A percentile compares a stretch with the other conserved stretches of the same genome.
Conservation (phyloP, 176 grass and related monocot genomes). For the Oryza meyeriana region DNA sequence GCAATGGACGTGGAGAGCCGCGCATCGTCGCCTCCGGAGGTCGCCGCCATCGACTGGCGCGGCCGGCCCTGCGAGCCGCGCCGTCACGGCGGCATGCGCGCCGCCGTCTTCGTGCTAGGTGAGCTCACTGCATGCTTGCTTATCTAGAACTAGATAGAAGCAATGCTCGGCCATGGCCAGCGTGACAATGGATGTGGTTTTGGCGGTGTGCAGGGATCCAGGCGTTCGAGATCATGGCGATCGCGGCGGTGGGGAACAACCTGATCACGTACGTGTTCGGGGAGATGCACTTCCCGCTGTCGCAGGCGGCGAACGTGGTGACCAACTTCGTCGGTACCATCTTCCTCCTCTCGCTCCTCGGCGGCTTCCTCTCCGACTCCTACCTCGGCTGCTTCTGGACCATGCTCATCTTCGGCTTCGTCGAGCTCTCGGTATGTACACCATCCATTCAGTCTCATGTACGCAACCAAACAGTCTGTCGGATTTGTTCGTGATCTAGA, state of each 20-base stretch:
- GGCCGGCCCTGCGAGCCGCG: slow-evolving; percentile 59
- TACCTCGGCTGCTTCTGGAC: slow-evolving; percentile 98
- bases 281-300: slow-evolving; percentile 90
- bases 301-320: slow-evolving; percentile 84
- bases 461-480: no score
- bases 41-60: slow-evolving; percentile 65
- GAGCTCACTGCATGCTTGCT: not conserved
- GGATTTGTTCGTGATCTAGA: not conserved
- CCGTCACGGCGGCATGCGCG: slow-evolving; percentile 82
- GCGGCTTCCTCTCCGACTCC: slow-evolving; percentile 91
- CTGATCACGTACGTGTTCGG: slow-evolving; percentile 99
- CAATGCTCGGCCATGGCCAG: not conserved
- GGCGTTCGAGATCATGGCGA: slow-evolving; percentile 96
- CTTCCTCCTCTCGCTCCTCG: slow-evolving; percentile 84
- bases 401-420: slow-evolving; percentile 93
- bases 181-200: not conserved
- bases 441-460: not conserved
- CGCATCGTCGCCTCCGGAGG: slow-evolving; percentile 28
- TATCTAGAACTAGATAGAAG: not conserved
- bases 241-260: slow-evolving; percentile 97
- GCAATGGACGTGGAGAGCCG: slow-evolving; percentile 55
- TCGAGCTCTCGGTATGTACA: slow-evolving; percentile 78
- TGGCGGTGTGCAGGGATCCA: slow-evolving; percentile 58
- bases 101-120: slow-evolving; percentile 94
- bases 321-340: slow-evolving; percentile 96